Percentiles rank a stretch among this genome's conserved stretches.
Evolutionary conservation across 441 rosid species (phyloP).

Genomic region (Eruca vesicaria): DNA sequence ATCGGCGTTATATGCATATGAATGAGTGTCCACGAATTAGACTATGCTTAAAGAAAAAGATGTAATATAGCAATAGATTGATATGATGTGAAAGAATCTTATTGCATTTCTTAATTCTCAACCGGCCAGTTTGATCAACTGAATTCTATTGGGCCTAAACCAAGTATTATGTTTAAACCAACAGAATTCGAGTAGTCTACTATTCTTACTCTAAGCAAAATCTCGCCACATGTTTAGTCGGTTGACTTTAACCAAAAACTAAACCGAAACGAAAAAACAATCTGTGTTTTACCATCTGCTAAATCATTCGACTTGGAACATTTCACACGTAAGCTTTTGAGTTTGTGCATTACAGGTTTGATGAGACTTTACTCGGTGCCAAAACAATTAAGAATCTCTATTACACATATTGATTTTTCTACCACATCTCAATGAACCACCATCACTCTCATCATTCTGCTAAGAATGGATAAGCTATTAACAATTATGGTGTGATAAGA

Average conservation of each 20-base stretch:
- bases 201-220: no score
- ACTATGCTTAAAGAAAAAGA: background rate
- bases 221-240: background rate
- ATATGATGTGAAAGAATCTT: background rate
- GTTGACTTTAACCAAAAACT: no score
- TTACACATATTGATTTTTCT: background rate
- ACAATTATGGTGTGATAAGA: background rate
- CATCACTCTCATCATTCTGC: no score
- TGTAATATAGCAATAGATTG: background rate
- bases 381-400: background rate
- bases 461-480: no score
- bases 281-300: no score
- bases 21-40: background rate
- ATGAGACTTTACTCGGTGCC: background rate
- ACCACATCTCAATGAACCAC: no score
- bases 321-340: background rate
- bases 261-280: no score
- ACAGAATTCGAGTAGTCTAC: background rate
- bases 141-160: background rate
- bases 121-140: background rate
- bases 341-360: background rate
- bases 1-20: background rate
- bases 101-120: background rate
- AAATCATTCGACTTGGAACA: background rate
- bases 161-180: background rate